Percentiles rank a stretch among this genome's conserved stretches.
Conservation (phyloP, 805 yeast species). For the Hanseniaspora lachancei region DNA sequence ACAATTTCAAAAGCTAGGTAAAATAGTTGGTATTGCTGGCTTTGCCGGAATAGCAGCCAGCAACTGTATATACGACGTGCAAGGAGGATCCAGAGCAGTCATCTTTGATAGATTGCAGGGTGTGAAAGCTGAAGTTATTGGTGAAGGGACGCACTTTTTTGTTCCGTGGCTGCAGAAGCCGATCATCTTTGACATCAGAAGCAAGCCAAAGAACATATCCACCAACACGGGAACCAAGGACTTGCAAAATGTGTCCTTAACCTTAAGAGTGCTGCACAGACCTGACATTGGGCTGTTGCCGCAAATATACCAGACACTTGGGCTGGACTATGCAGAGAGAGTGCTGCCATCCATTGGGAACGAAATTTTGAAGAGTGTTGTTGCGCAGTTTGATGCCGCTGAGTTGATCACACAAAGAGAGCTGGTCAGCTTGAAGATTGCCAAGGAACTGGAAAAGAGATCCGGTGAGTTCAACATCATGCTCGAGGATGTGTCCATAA, state of each 20-base stretch:
- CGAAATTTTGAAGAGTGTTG: conserved; percentile 78
- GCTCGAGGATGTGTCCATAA: conserved; percentile 92
- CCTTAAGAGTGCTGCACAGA: conserved; percentile 83
- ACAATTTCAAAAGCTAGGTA: conserved; percentile 17
- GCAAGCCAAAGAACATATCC: conserved; percentile 86
- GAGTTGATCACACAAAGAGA: conserved; percentile 96
- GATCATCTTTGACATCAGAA: conserved; percentile 78
- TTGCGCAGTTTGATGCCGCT: conserved; percentile 91
- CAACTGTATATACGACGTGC: conserved; percentile 81
- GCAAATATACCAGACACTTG: conserved; percentile 75
- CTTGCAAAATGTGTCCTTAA: conserved; percentile 86
- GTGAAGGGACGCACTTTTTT: conserved; percentile 93
- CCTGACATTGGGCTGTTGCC: conserved; percentile 82
- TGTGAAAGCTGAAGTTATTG: conserved; percentile 74
- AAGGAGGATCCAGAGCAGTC: conserved; percentile 92
- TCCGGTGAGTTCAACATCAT: conserved; percentile 81
- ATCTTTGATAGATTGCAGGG: conserved; percentile 86
- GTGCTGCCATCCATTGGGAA: conserved; percentile 87
- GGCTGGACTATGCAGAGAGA: conserved; percentile 88
- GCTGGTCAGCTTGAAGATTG: conserved; percentile 75
- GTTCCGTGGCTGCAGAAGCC: conserved; percentile 95
- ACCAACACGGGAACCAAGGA: conserved; percentile 96
- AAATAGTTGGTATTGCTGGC: conserved; percentile 38
- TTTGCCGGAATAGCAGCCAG: conserved; percentile 66
- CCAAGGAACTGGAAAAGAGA: conserved; percentile 70